A percentile compares a stretch with the other conserved stretches of the same genome.
phyloP scores from a whole-genome alignment of 75 land plant genomes.

The Gnetum montanum region DNA sequence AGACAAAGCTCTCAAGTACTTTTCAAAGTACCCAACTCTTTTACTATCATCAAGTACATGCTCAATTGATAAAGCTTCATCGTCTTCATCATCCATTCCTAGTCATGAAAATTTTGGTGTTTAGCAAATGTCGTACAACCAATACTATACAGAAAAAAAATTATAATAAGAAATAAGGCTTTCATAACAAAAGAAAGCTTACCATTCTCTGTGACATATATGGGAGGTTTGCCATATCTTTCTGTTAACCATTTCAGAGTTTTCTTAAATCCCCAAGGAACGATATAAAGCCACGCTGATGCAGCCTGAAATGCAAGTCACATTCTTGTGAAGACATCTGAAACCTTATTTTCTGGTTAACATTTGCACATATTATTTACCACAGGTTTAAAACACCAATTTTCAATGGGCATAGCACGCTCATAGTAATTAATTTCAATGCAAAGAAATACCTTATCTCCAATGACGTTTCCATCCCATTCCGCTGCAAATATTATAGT shows the following conservation, averaged over 20 bases:
- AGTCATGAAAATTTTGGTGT: conserved; percentile 1
- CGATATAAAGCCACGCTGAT: conserved; percentile 76
- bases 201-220: conserved; percentile 85
- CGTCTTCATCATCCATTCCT: conserved; percentile 88
- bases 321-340: too few relatives aligned
- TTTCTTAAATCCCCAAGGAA: conserved; percentile 77
- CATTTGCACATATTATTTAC: too few relatives aligned
- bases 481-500: conserved; percentile 14
- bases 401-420: too few relatives aligned
- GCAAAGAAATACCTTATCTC: conserved; percentile 12
- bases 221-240: conserved; percentile 51
- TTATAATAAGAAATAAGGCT: background rate
- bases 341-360: too few relatives aligned
- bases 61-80: conserved; percentile 23
- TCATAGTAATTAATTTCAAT: too few relatives aligned
- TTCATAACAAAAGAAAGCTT: background rate
- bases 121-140: background rate
- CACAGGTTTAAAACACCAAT: too few relatives aligned
- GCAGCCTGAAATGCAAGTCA: conserved; percentile 65
- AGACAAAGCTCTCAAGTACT: conserved; percentile 51
- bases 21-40: conserved; percentile 51
- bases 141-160: background rate
- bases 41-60: conserved; percentile 56
- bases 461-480: conserved; percentile 16
- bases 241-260: conserved; percentile 45